Base-by-base conservation (phyloP, 371 early-diverging fungal genomes). In the Actinomortierella wolfii region DNA sequence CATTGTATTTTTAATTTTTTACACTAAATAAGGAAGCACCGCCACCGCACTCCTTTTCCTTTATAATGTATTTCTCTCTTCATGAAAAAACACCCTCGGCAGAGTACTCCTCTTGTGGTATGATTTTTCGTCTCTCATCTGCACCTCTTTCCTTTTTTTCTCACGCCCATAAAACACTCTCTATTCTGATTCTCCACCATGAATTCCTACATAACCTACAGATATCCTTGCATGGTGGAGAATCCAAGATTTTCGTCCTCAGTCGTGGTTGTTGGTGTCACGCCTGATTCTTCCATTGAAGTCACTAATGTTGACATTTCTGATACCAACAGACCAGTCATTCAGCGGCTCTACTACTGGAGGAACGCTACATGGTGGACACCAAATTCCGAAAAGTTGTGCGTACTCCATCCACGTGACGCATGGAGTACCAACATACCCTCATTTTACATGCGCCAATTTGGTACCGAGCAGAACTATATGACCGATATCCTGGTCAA, bases 241-340 rank as follows among this genome's bases (percentile, higher is more conserved):
- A 29, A 21, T 20, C 28, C 34, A 11, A 11, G 23, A 26, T 24
- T 57, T 0, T 46, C 54, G 7, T 20, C 43, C n/a, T 9, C 23
- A 2, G 57, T 67, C 44, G 66, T 39, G 4, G 54, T 73, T 11
- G 54, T 49, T 40, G 74, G 67, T 7, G 73, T 59, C 15, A 47
- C 67, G 2, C 21, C 26, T 17, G 51, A 64, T 18, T 64, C 64
- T 17, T 45, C 58, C 9, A 54, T 74, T 40, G 54, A 63, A 48
- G 25, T 50, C 21, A 63, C 59, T 45, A 23, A 40, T 15, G 41
- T 74, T 18, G 53, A 57, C 42, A 34, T 67, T 11, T 1, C 64
- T 42, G 63, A 74, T 54, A 43, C 60, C 59, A 67, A 60, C 23
- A 42, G 64, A 6, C n/a, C n/a, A n/a, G n/a, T n/a, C n/a, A n/a